Percentiles rank a stretch among this genome's conserved stretches.
Conservation (phyloP, 441 rosid species). For the Brassica balearica region DNA sequence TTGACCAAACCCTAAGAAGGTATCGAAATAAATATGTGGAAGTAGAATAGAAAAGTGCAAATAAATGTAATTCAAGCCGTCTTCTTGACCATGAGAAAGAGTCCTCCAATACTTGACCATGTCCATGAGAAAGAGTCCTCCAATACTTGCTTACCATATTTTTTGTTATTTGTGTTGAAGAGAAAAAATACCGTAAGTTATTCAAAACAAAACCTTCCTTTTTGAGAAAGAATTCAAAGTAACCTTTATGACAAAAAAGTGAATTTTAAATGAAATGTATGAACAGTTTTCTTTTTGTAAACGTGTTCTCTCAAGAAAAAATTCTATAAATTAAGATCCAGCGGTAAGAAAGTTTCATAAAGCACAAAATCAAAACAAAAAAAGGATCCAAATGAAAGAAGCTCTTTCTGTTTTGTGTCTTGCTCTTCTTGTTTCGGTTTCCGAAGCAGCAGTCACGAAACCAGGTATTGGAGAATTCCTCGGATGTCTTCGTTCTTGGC, state of each 20-base stretch:
- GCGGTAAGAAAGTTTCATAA: not conserved
- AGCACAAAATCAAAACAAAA: not conserved
- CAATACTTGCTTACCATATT: too few species aligned
- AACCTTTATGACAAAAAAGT: not conserved
- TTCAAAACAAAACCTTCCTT: not conserved
- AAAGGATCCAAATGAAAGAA: conserved; percentile 1
- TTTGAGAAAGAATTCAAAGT: not conserved
- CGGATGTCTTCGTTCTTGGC: conserved; percentile 1
- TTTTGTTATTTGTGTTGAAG: not conserved
- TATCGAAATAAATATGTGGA: not conserved
- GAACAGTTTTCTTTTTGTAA: not conserved
- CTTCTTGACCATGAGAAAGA: not conserved
- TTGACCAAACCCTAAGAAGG: not conserved
- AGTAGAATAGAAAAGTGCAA: not conserved
- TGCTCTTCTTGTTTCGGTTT: not conserved
- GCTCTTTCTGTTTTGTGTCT: conserved; percentile 1
- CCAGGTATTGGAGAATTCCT: not conserved
- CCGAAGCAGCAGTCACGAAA: conserved; percentile 1
- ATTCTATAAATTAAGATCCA: not conserved
- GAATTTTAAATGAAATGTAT: not conserved
- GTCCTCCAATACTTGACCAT: not conserved
- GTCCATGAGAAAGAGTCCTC: not conserved
- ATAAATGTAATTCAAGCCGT: not conserved
- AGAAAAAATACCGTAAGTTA: not conserved
- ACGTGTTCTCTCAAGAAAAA: not conserved